Evolutionary conservation across 148 eudicot species (phyloP).

Genomic region (Vaccinium vitisidaea): DNA sequence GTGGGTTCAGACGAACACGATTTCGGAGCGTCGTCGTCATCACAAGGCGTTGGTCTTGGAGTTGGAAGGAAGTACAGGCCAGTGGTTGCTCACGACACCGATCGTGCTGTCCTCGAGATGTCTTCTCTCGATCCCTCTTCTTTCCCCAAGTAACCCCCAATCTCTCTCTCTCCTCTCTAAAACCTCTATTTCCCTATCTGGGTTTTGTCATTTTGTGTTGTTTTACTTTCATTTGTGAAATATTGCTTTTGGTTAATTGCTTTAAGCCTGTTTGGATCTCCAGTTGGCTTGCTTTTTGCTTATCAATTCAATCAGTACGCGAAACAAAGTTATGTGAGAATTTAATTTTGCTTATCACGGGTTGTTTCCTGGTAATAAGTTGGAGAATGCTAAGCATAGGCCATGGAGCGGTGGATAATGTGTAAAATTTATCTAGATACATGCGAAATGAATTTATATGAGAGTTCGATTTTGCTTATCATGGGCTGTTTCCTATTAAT

Average conservation of each 20-base stretch:
- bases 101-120: constrained; percentile 51
- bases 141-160: constrained; percentile 13
- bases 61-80: constrained; percentile 37
- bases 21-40: neutral
- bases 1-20: constrained; percentile 29
- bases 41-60: constrained; percentile 18
- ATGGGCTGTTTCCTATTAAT: neutral
- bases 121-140: constrained; percentile 42
- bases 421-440: too few relatives aligned
- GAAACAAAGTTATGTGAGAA: neutral
- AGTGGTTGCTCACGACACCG: constrained; percentile 43
- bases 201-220: neutral
- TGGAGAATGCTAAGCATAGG: neutral
- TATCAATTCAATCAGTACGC: neutral
- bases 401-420: too few relatives aligned
- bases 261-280: neutral
- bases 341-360: neutral
- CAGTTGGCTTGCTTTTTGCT: neutral
- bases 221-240: neutral
- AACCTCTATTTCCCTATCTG: neutral
- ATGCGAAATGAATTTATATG: neutral
- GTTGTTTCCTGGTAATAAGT: neutral
- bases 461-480: neutral
- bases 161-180: constrained; percentile 18
- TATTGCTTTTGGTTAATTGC: neutral